Evolutionary conservation across 78 protist genomes (phyloP), one percentile per base, ranked within the genome.

Genomic region (Planoprotostelium fungivorum): DNA sequence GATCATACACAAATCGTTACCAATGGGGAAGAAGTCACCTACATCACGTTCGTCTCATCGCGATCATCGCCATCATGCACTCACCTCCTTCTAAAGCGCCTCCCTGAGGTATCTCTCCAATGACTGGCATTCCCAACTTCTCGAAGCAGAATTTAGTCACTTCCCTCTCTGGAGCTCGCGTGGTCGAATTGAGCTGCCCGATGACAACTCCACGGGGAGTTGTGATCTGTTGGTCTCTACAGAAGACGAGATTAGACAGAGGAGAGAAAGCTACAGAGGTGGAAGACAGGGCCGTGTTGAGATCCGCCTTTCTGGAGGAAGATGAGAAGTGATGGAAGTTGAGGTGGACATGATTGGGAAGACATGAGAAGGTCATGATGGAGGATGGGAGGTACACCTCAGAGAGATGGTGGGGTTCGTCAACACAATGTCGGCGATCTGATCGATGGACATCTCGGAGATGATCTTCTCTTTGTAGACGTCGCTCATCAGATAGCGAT

Each of bases 221-320:
- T 0, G 94, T 91, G 63, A 97, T 95, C 86, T 93, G 96, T 88
- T 97, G 99, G 88, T 97, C 99, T 9, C 99, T 86, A 35, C 95
- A 95, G 89, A 97, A 93, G 51, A 93, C 91, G 29, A 94, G 73
- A 88, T 91, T 91, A 0, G 91, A 89, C 73, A 94, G 91, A 86
- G 97, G 96, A 16, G 73, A 51, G 73, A 51, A 51, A 51, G 73
- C 73, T 5, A 51, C 73, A 16, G 73, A 51, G 73, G 73, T 51
- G 16, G 73, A 51, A 25, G 73, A 51, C 31, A 51, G 73, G 16
- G 73, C 73, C 5, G 73, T 51, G 73, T 51, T 51, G 31, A 51
- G 73, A 51, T 51, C 73, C 73, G 73, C 73, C 73, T 51, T 51
- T 51, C 73, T 51, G 92, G n/a, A 63, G 38, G 73, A 92, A 39